These are phyloP conservation scores for Hyphopichia homilentoma DNA, from an alignment of 805 yeast genomes.

Conservation along the genomic window DNA sequence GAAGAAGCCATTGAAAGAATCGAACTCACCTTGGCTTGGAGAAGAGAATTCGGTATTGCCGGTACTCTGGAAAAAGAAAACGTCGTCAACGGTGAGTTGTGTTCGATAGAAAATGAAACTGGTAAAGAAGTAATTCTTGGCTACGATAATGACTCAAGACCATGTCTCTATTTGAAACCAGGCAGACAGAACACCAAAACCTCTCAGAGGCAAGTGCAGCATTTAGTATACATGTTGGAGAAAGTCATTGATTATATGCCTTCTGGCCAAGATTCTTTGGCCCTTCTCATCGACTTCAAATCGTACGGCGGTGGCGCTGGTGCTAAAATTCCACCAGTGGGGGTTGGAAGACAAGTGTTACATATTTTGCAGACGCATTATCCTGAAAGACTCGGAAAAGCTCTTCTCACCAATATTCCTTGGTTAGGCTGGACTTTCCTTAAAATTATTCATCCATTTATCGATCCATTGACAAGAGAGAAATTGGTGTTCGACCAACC, in stretches of 20 bases:
- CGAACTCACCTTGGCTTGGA: slow-evolving; percentile 80
- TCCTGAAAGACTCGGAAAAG: slow-evolving; percentile 95
- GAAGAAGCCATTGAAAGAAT: slow-evolving; percentile 71
- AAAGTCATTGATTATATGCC: slow-evolving; percentile 94
- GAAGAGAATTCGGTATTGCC: slow-evolving; percentile 79
- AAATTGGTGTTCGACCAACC: slow-evolving; percentile 91
- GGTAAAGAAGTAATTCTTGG: slow-evolving; percentile 94
- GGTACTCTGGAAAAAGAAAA: slow-evolving; percentile 42
- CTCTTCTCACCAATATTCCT: slow-evolving; percentile 88
- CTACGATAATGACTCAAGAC: slow-evolving; percentile 83
- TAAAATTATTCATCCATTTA: slow-evolving; percentile 89
- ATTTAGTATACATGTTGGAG: slow-evolving; percentile 88
- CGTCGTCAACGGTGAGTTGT: slow-evolving; percentile 50
- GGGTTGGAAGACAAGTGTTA: slow-evolving; percentile 86
- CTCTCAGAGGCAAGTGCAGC: slow-evolving; percentile 90
- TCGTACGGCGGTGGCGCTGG: slow-evolving; percentile 57
- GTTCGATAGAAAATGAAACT: slow-evolving; percentile 71
- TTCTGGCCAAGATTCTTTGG: slow-evolving; percentile 90
- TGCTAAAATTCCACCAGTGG: slow-evolving; percentile 81
- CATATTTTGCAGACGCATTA: slow-evolving; percentile 94
- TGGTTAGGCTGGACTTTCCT: slow-evolving; percentile 91
- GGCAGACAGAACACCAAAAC: slow-evolving; percentile 95
- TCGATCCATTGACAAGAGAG: slow-evolving; percentile 92
- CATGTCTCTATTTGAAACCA: slow-evolving; percentile 87
- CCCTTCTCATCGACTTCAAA: slow-evolving; percentile 88